phyloP scores from a whole-genome alignment of 306 rosid genomes.

The Fragaria iinumae region DNA sequence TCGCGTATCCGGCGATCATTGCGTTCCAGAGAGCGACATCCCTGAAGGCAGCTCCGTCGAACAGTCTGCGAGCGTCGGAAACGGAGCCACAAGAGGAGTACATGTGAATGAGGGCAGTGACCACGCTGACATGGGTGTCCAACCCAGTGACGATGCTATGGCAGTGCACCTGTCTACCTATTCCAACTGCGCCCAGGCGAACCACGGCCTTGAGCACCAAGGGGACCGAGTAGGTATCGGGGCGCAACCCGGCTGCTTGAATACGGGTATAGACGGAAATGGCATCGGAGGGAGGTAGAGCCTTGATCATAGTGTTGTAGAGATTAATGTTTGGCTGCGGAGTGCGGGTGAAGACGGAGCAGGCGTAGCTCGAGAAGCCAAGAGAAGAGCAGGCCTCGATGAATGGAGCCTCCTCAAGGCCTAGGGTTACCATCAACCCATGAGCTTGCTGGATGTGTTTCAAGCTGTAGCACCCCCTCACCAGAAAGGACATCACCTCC shows the following conservation, averaged over 20 bases:
- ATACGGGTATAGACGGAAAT: conserved; percentile 34
- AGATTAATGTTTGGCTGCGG: conserved; percentile 29
- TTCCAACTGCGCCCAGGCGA: conserved; percentile 10
- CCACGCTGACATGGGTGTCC: conserved; percentile 26
- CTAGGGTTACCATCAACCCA: conserved; percentile 36
- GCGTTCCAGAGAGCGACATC: conserved; percentile 49
- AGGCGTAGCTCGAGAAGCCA: conserved; percentile 39
- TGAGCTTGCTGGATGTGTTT: conserved; percentile 53
- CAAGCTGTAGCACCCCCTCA: conserved; percentile 13
- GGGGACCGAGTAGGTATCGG: conserved; percentile 62
- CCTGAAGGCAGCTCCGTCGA: conserved; percentile 31
- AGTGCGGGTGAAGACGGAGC: conserved; percentile 37
- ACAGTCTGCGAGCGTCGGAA: conserved; percentile 50
- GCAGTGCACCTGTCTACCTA: conserved; percentile 51
- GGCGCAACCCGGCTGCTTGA: conserved; percentile 28
- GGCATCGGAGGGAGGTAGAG: conserved; percentile 37
- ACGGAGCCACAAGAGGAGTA: conserved; percentile 46
- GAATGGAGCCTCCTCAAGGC: conserved; percentile 45
- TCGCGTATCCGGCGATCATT: conserved; percentile 56
- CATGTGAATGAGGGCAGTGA: conserved; percentile 48
- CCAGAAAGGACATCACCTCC: not conserved
- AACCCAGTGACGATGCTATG: conserved; percentile 48
- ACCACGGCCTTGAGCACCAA: conserved; percentile 52
- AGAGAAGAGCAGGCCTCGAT: conserved; percentile 45
- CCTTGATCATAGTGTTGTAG: conserved; percentile 48